Evolutionary conservation across 1,139 yeast genomes (phyloP), one percentile per base, ranked within the genome.

Genomic region (Saccharomyces pastorianus): DNA sequence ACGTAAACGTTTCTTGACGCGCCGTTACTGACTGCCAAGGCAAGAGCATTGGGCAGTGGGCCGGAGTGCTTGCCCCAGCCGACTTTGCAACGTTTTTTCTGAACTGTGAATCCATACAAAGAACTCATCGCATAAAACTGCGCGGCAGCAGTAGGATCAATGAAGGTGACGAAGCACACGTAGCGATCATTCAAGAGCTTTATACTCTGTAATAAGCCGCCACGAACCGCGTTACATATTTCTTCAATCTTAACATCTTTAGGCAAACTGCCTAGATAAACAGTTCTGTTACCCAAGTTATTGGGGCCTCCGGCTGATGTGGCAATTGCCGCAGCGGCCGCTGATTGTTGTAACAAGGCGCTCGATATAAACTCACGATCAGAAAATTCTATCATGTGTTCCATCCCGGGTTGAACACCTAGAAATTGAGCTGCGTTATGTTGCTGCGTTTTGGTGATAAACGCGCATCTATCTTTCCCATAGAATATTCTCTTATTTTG

Each of bases 1-100:
- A 93, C 81, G 69, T 91, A 93, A 44, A 93, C 83, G 69, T 93
- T 93, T 72, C 99, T 81, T 28, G 91, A 82, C 1, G 97, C 98
- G 48, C 97, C 97, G 53, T 85, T 84, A n/a, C 93, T 81, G n/a
- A 90, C 95, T 1, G 96, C 96, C 58, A 84, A 73, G 6, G 89
- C 82, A 57, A 91, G 77, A 3, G 88, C 85, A 60, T 86, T 84
- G n/a, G 89, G 82, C 56, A 91, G 76, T 0, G 96, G 93, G 8
- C 97, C 96, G 1, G 96, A 83, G 69, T 89, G 96, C 67, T 88
- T 88, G 51, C 98, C 99, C 98, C 98, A 93, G 17, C 96, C 96
- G 56, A 93, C 88, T 68, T 88, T 87, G 55, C 91, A 82, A 62
- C 88, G 78, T 63, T 91, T 79, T 64, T 85, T 84, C 68, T 88